These are phyloP conservation scores for Xylariaceae sp. DNA, from an alignment of 2,329 filamentous ascomycete species.

Conservation along the genomic window DNA sequence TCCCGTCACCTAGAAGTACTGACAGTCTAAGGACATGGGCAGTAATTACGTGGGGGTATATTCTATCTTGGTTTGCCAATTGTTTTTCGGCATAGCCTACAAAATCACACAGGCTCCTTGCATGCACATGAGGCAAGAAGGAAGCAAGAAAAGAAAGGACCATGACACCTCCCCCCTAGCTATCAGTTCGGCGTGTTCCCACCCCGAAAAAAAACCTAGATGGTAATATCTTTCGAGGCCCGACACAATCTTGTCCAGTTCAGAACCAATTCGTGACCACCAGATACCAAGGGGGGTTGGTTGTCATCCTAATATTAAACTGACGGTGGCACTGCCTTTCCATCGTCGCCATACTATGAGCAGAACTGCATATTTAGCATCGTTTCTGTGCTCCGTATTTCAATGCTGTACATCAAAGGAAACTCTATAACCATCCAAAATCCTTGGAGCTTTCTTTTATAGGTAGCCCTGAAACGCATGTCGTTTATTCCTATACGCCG, in stretches of 20 bases:
- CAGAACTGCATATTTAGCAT: background rate
- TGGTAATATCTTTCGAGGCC: background rate
- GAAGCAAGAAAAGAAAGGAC: background rate
- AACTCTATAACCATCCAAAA: background rate
- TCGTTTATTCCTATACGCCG: conserved; percentile 7
- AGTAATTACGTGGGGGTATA: background rate
- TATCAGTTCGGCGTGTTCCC: background rate
- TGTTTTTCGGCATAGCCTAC: background rate
- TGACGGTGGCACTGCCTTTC: background rate
- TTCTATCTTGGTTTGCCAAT: background rate
- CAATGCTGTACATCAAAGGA: background rate
- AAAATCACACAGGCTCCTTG: background rate
- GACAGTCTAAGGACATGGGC: no score
- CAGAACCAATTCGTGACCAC: background rate
- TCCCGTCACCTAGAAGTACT: no score
- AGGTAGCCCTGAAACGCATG: background rate
- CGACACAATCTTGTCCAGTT: background rate
- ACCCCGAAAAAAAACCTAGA: background rate
- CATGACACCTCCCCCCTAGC: background rate
- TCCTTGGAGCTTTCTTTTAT: background rate
- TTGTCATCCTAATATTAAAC: background rate
- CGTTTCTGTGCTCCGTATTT: background rate
- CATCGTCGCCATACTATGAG: background rate
- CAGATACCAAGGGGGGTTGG: background rate
- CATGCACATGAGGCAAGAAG: background rate